Evolutionary conservation across 805 yeast genomes (phyloP), one percentile per base, ranked within the genome.

Genomic region (Pichia thaimueangensis): DNA sequence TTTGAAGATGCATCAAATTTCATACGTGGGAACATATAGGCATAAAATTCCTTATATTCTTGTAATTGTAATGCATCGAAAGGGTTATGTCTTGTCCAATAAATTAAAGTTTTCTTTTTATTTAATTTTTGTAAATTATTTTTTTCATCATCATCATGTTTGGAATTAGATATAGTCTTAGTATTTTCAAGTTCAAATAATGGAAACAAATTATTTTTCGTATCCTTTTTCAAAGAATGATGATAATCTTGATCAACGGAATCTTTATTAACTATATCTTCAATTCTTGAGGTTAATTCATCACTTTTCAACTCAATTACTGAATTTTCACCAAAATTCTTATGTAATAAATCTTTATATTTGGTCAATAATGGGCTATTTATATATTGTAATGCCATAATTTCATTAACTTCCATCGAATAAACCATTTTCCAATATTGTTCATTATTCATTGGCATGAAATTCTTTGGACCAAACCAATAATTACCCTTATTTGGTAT

Each of bases 391-490:
- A 47, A 53, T 21, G 48, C 50, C 46, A 53, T 47, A 6, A 51
- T 43, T 25, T 42, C 43, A 22, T 49, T 41, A 13, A 45, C 37
- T 22, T 50, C 50, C 46, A 51, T 42, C n/a, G 53, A 42, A 25
- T 47, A 45, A 7, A 48, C 23, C 36, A 61, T 51, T 47, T 64
- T 50, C 42, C 55, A 49, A 41, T 52, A 59, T 37, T 47, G 52
- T 30, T 46, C 45, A 23, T 54, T 53, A 25, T 51, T 53, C 77
- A 75, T 71, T 2, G 80, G 80, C 48, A 54, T 59, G 54, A 64
- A 69, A 32, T 64, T 56, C 38, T 59, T 59, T 11, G 78, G 78
- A 0, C 81, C 81, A 49, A 58, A 67, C 77, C 76, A 76, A 57
- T 68, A 63, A 43, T 63, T 60, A 12, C 73, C 70, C 12, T 52